Base-by-base conservation (phyloP, 2,329 filamentous ascomycete genomes). In the Chaetomiaceae sp. region DNA sequence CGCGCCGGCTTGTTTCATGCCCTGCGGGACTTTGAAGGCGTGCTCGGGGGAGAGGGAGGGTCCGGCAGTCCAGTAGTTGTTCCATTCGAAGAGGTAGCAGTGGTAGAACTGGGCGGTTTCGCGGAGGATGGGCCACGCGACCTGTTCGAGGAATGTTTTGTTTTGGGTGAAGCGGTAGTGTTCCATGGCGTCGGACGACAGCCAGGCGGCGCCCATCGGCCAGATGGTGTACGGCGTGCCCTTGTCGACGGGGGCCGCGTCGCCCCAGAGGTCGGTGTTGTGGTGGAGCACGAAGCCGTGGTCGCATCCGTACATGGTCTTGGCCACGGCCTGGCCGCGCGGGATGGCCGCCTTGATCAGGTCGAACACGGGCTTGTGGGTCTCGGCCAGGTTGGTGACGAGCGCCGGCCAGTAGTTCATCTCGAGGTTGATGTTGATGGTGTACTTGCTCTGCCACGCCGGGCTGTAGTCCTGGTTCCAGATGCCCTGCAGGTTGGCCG, bases 401-500 rank as follows among this genome's bases (percentile, higher is more conserved):
- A 60, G 58, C 5, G 62, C 57, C 0, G 65, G 64, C 70, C 69
- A 73, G 53, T 73, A 73, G 56, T 72, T 73, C 63, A 66, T 66
- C 56, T 73, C 62, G 0, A 68, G 34, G 46, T 73, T 73, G 59
- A 73, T 71, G 56, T 74, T 73, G 53, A 72, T 66, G 5, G 71
- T 73, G 54, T 67, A 74, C 55, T 72, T 72, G 31, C 64, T 65
- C 3, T 67, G 68, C 71, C 71, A 74, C 5, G 67, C 59, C 2
- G 70, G 70, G 7, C 60, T 58, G 50, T 68, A 69, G 8, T 66
- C 60, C 1, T 66, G 57, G 49, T 72, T 73, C 71, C 70, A 74
- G 34, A 73, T 68, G 2, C 71, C 72, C 51, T 75, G 72, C 1
- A 73, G 63, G 33, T 70, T 74, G 4, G 71, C 68, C 0, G 72